Conservation (phyloP, 2,329 filamentous ascomycete genomes). For the Aspergillus bombycis region DNA sequence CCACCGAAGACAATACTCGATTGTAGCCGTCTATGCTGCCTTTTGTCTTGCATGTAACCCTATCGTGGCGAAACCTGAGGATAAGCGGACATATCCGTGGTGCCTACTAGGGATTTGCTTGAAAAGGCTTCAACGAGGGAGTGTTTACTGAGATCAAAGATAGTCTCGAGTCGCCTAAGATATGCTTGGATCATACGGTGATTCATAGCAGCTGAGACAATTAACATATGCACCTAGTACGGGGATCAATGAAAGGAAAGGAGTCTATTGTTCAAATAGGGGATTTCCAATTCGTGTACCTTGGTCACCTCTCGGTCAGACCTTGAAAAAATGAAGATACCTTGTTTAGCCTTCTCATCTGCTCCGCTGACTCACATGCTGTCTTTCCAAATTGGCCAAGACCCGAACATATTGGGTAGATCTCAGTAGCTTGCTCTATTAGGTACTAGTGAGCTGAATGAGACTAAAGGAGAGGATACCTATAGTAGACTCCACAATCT, state of each 20-base stretch:
- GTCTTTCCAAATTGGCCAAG: not conserved
- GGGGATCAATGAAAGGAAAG: no score
- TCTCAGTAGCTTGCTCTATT: not conserved
- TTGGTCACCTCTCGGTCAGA: not conserved
- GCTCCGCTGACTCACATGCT: not conserved
- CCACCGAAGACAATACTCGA: not conserved
- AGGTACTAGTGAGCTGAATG: not conserved
- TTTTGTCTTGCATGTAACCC: not conserved
- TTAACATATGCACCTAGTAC: not conserved
- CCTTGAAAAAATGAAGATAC: not conserved
- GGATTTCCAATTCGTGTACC: not conserved
- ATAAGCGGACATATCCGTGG: not conserved
- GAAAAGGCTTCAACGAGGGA: not conserved
- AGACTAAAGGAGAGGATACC: not conserved
- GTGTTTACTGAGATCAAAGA: not conserved
- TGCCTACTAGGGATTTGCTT: not conserved
- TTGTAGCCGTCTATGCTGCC: not conserved
- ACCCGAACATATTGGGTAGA: not conserved
- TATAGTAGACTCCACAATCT: not conserved
- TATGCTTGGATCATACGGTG: not conserved
- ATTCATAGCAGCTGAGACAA: not conserved
- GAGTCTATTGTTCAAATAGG: not conserved
- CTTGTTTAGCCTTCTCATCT: not conserved
- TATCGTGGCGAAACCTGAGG: not conserved
- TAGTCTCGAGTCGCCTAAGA: not conserved